A percentile compares a stretch with the other conserved stretches of the same genome.
Evolutionary conservation across 2,329 filamentous ascomycete species (phyloP).

Genomic region (Calycina herbarum): DNA sequence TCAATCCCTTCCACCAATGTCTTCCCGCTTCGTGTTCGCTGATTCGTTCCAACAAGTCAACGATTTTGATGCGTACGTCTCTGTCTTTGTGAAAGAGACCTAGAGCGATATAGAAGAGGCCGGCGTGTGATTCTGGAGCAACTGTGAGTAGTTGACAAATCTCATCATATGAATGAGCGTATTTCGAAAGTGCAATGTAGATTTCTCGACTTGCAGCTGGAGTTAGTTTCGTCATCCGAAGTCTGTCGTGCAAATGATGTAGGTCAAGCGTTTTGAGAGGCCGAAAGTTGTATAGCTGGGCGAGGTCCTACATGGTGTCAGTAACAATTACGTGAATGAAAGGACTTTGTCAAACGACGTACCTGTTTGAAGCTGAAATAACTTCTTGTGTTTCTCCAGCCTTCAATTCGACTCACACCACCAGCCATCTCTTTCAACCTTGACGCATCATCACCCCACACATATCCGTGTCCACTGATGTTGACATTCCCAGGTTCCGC

Average conservation of each 20-base stretch:
- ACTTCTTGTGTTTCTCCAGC: constrained; percentile 92
- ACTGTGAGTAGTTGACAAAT: constrained; percentile 82
- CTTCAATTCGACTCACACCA: constrained; percentile 90
- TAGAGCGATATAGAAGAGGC: constrained; percentile 86
- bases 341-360: constrained; percentile 36
- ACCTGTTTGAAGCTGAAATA: constrained; percentile 95
- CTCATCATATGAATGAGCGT: constrained; percentile 78
- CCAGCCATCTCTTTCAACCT: constrained; percentile 86
- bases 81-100: constrained; percentile 88
- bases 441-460: constrained; percentile 82
- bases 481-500: constrained; percentile 57
- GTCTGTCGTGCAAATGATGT: constrained; percentile 87
- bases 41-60: constrained; percentile 79
- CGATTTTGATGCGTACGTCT: constrained; percentile 74
- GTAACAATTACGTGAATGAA: constrained; percentile 28
- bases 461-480: constrained; percentile 84
- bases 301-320: constrained; percentile 56
- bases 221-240: constrained; percentile 77
- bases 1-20: constrained; percentile 88
- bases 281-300: constrained; percentile 61
- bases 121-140: constrained; percentile 81
- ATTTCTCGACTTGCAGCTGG: constrained; percentile 78
- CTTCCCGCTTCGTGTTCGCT: constrained; percentile 84
- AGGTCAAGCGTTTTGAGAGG: constrained; percentile 82
- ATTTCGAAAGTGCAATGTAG: constrained; percentile 76